phyloP scores from a whole-genome alignment of 257 asterid genomes.

The Ligustrum vulgare region DNA sequence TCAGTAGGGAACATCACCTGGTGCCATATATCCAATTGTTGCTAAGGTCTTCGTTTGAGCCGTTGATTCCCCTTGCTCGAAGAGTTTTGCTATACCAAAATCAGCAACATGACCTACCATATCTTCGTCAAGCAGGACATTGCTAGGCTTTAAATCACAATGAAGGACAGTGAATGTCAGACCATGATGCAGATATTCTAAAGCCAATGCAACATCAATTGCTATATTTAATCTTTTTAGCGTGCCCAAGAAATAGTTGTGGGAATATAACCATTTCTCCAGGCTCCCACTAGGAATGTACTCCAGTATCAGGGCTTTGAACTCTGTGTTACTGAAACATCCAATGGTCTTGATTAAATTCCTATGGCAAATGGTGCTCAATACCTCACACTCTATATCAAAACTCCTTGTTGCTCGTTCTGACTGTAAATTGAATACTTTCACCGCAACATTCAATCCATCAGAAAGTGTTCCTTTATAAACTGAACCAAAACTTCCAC shows the following conservation, averaged over 20 bases:
- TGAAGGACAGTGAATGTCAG: conserved; percentile 24
- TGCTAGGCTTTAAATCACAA: conserved; percentile 37
- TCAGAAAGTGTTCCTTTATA: conserved; percentile 38
- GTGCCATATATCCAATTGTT: conserved; percentile 35
- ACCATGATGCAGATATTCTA: conserved; percentile 38
- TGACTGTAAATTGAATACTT: conserved; percentile 36
- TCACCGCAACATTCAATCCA: conserved; percentile 42
- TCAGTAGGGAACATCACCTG: conserved; percentile 11
- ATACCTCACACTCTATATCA: conserved; percentile 33
- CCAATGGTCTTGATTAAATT: conserved; percentile 41
- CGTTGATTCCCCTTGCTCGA: conserved; percentile 22
- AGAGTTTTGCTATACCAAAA: conserved; percentile 35
- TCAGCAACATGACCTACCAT: conserved; percentile 35
- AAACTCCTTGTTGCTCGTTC: conserved; percentile 33
- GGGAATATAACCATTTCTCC: conserved; percentile 33
- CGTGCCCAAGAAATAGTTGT: conserved; percentile 22
- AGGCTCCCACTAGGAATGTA: conserved; percentile 42
- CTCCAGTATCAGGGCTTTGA: conserved; percentile 36
- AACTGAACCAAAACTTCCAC: conserved; percentile 51
- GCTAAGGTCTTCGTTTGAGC: conserved; percentile 33
- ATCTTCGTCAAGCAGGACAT: conserved; percentile 27
- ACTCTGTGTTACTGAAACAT: conserved; percentile 29
- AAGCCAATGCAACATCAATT: conserved; percentile 29
- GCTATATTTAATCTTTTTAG: conserved; percentile 23
- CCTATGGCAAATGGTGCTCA: conserved; percentile 43